A percentile compares a stretch with the other conserved stretches of the same genome.
Evolutionary conservation across 2,329 filamentous ascomycete species (phyloP).

Genomic region (Fusarium sp.): DNA sequence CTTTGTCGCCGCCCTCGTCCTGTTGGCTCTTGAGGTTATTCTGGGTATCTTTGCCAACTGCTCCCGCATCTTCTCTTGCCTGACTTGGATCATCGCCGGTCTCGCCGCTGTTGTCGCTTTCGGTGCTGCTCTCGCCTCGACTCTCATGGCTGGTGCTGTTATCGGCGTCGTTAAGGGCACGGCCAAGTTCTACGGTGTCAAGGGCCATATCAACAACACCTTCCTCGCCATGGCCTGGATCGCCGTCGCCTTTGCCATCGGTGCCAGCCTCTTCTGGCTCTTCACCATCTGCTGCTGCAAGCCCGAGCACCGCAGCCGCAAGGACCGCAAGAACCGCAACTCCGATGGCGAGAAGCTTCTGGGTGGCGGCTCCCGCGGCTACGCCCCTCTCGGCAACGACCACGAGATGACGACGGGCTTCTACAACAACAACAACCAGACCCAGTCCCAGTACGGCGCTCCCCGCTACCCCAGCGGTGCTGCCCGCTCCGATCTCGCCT

Average conservation of each 20-base stretch:
- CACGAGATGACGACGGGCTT: slow-evolving; percentile 52
- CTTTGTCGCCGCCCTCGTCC: slow-evolving; percentile 79
- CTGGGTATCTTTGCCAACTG: slow-evolving; percentile 86
- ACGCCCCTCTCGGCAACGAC: slow-evolving; percentile 51
- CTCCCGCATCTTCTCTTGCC: slow-evolving; percentile 82
- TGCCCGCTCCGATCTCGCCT: slow-evolving; percentile 64
- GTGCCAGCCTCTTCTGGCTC: slow-evolving; percentile 87
- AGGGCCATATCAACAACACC: slow-evolving; percentile 72
- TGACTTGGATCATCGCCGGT: slow-evolving; percentile 81
- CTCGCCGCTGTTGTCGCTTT: slow-evolving; percentile 68
- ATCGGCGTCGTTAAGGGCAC: slow-evolving; percentile 64
- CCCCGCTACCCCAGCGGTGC: slow-evolving; percentile 56
- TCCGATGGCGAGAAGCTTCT: slow-evolving; percentile 65
- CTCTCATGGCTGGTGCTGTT: slow-evolving; percentile 78
- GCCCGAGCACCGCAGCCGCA: slow-evolving; percentile 49
- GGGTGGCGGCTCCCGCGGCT: slow-evolving; percentile 54
- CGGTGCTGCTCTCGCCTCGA: slow-evolving; percentile 78
- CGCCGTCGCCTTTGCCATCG: slow-evolving; percentile 80
- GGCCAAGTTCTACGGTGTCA: slow-evolving; percentile 78
- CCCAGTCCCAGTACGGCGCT: slow-evolving; percentile 48
- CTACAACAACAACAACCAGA: slow-evolving; percentile 53
- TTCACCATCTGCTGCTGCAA: slow-evolving; percentile 87
- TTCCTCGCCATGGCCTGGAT: slow-evolving; percentile 85
- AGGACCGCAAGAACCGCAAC: slow-evolving; percentile 50
- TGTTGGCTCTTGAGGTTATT: slow-evolving; percentile 78